Base-by-base conservation (phyloP, 2,329 filamentous ascomycete genomes). In the Dryadomyces sulphureus region DNA sequence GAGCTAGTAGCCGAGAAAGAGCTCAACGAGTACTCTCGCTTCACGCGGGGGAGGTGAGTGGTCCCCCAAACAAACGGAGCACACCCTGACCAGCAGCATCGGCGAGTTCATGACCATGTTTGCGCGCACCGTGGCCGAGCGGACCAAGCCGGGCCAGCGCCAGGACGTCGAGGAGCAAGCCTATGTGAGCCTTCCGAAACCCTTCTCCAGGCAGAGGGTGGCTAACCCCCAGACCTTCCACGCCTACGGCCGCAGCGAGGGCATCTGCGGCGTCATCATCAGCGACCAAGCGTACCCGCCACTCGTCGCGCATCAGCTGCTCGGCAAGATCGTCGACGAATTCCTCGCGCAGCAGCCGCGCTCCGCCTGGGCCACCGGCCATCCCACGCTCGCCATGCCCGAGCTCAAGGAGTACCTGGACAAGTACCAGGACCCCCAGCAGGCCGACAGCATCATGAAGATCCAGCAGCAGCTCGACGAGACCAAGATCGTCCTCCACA, bases 401-500 rank as follows among this genome's bases (percentile, higher is more conserved):
- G 75, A 82, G 60, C 72, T 96, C 47, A 81, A 85, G 62, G 82
- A 87, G 38, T 94, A 94, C 64, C 60, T 77, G 41, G 58, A 58
- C 57, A 72, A 72, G 57, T 94, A 88, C 67, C 85, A 94, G 68
- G 84, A 95, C 62, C 88, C 90, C 12, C 72, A 80, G 58, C 45
- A 93, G 66, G 89, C 87, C 54, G 88, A 94, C 67, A 90, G 81
- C 65, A 93, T 96, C 60, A 77, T 87, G 71, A 89, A 87, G 73
- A 95, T 98, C 57, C 90, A 96, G 65, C 84, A 87, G 67, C 88
- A 98, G 68, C 73, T 98, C 50, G 89, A 96, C 59, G 89, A 95
- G 72, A 96, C 90, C 50, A 96, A 95, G 75, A 89, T 94, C 59
- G 82, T 94, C 49, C 72, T 98, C 56, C 88, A 96, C 68, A 94